Conservation (phyloP, 75 land plant genomes). For the Picea sitchensis region DNA sequence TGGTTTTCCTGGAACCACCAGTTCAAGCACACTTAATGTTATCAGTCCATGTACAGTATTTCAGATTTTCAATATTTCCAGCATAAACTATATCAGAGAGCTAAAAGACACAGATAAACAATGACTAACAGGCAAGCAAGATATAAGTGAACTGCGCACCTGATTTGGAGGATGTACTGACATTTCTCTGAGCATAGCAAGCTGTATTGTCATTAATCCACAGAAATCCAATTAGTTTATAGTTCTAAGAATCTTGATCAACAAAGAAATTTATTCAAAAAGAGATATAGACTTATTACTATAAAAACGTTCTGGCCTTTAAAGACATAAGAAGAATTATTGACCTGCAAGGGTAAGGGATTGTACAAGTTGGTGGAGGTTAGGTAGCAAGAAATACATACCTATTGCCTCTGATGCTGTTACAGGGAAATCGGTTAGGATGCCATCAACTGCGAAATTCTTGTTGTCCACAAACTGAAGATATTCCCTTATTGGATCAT, state of each 20-base stretch:
- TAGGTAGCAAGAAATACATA: conserved; percentile 9
- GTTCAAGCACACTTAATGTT: too few relatives aligned
- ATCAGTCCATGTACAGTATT: not conserved
- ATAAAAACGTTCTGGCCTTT: not conserved
- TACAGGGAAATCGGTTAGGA: conserved; percentile 75
- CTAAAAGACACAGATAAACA: not conserved
- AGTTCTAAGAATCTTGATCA: not conserved
- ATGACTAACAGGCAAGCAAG: not conserved
- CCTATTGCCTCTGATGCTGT: conserved; percentile 83
- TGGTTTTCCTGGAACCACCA: conserved; percentile 24
- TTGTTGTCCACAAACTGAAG: conserved; percentile 50
- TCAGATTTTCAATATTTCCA: not conserved
- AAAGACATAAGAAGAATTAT: not conserved
- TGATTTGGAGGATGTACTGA: not conserved
- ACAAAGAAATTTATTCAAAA: not conserved
- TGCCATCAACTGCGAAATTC: conserved; percentile 75
- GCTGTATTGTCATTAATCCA: not conserved
- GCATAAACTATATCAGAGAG: not conserved
- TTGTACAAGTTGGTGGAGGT: not conserved
- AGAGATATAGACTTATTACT: not conserved
- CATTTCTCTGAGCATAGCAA: not conserved
- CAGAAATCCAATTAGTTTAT: not conserved
- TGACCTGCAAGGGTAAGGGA: not conserved
- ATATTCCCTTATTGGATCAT: conserved; percentile 72
- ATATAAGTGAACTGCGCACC: not conserved